phyloP scores from a whole-genome alignment of 306 rosid species.

The Sicyos edulis region DNA sequence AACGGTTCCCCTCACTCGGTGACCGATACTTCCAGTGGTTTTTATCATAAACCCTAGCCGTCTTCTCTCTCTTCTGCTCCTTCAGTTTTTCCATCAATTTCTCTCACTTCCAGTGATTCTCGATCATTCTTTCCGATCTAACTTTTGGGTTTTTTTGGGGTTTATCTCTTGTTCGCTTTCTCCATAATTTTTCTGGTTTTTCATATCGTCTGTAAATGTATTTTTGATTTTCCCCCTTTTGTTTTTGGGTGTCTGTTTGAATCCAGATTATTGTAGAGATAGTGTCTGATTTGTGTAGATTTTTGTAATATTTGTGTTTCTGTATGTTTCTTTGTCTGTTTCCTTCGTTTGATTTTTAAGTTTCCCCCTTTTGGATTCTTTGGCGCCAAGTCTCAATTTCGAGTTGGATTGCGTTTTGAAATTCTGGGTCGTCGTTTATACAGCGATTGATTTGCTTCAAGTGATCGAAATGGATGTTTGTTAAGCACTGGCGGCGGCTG shows the following conservation, averaged over 20 bases:
- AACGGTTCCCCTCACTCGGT: constrained; percentile 41
- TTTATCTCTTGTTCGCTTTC: background rate
- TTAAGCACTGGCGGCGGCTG: background rate
- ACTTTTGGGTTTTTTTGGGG: background rate
- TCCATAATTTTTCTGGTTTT: background rate
- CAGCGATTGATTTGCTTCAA: background rate
- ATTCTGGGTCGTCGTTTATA: background rate
- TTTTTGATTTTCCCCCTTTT: background rate
- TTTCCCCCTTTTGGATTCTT: background rate
- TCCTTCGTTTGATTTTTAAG: background rate
- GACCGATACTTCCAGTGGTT: constrained; percentile 37
- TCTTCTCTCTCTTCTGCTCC: constrained; percentile 3
- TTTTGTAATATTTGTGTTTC: background rate
- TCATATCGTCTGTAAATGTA: background rate
- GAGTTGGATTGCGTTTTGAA: background rate
- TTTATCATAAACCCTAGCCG: constrained; percentile 91
- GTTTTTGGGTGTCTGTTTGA: background rate
- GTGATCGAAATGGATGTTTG: constrained; percentile 1
- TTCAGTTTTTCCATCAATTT: constrained; percentile 1
- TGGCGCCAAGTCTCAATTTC: constrained; percentile 18
- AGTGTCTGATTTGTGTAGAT: background rate
- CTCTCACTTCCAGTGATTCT: constrained; percentile 18
- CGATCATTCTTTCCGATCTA: constrained; percentile 25
- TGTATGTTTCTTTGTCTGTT: constrained; percentile 3
- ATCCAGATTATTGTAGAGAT: constrained; percentile 2